These are phyloP conservation scores for Porcisia deanei DNA, from an alignment of 208 protist genomes.

Conservation along the genomic window DNA sequence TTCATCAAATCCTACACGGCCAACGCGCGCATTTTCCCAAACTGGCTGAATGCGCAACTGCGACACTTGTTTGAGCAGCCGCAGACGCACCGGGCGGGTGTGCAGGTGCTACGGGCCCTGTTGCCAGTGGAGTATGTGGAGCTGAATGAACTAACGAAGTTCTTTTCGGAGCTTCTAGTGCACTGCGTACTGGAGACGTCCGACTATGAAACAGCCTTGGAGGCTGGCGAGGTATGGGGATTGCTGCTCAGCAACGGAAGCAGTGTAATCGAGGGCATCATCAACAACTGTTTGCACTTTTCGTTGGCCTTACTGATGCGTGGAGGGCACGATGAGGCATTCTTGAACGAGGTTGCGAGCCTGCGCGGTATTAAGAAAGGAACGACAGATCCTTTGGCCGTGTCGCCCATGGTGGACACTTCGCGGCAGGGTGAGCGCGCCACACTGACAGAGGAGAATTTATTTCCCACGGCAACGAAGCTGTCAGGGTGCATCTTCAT, in stretches of 20 bases:
- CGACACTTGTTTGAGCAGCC: slow-evolving; percentile 63
- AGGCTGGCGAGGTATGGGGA: slow-evolving; percentile 81
- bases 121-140: slow-evolving; percentile 83
- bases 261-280: slow-evolving; percentile 75
- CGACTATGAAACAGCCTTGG: slow-evolving; percentile 39
- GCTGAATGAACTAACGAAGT: slow-evolving; percentile 69
- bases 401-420: slow-evolving; percentile 7
- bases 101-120: slow-evolving; percentile 67
- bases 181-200: slow-evolving; percentile 53
- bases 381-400: neutral
- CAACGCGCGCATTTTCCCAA: slow-evolving; percentile 48
- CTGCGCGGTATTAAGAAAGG: neutral
- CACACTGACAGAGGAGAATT: slow-evolving; percentile 6
- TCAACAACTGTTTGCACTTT: slow-evolving; percentile 59
- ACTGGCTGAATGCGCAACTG: slow-evolving; percentile 81
- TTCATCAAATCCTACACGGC: slow-evolving; percentile 50
- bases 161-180: slow-evolving; percentile 74
- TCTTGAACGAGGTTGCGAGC: slow-evolving; percentile 26
- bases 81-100: slow-evolving; percentile 62
- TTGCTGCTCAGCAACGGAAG: slow-evolving; percentile 72
- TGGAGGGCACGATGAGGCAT: slow-evolving; percentile 36
- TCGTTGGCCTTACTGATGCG: slow-evolving; percentile 55
- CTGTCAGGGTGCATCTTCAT: slow-evolving; percentile 76
- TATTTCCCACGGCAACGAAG: slow-evolving; percentile 48
- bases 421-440: neutral